Evolutionary conservation across 2,329 filamentous ascomycete species (phyloP), one percentile per base, ranked within the genome.

Genomic region (Didymella segeticola): DNA sequence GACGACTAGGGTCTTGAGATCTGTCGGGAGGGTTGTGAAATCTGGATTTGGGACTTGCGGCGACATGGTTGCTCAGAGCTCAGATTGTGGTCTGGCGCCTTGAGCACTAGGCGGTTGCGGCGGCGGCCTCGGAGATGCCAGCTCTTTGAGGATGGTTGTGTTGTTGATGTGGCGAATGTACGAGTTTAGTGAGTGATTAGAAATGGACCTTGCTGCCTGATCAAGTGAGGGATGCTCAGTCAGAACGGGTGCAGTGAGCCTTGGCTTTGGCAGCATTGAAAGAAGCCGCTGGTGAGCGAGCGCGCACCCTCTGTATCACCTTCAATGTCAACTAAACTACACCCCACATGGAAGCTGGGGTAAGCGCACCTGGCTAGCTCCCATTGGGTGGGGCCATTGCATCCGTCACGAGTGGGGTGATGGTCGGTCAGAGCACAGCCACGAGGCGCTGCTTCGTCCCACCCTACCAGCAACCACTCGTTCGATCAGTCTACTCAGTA

Each of bases 1-100:
- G 23, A 77, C 63, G 22, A 77, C 64, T 37, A 75, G 56, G n/a
- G 70, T 71, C 62, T 77, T 77, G 55, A 75, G 63, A 38, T 75
- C 73, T 15, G 72, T 69, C 14, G 71, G 71, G 7, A 75, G 55
- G 33, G 71, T 68, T 63, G 72, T 73, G 25, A 74, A 73, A 22
- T 46, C 12, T 2, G 45, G 45, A 9, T 19, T 23, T 2, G 45
- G 34, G 9, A 48, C 41, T 14, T 54, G 51, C 22, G 51, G 51
- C 36, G 68, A 66, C 68, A 72, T 75, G 43, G 33, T 61, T 11
- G 33, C 39, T 47, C 43, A 23, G 33, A 4, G 22, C n/a, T 7
- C 41, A 25, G 14, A 26, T 22, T 9, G 46, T 31, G 26, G 22
- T 12, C 22, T 31, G 45, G 27, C n/a, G 39, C 27, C 31, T 33